phyloP scores from a whole-genome alignment of 495 filamentous ascomycete species.

The Penicillium diatomitis region DNA sequence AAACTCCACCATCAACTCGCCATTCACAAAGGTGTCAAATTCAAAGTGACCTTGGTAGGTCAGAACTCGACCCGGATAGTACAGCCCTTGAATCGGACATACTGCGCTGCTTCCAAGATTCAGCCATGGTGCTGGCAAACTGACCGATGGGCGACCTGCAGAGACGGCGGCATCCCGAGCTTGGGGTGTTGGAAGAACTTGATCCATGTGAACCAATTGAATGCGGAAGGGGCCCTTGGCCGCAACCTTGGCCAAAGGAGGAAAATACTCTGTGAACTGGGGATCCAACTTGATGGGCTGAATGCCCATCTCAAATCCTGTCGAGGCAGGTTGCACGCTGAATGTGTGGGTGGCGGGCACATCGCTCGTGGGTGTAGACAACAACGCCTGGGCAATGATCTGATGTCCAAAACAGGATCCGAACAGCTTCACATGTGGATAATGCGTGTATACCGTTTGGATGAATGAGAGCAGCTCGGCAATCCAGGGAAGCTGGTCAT shows the following conservation, averaged over 20 bases:
- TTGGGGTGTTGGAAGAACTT: constrained; percentile 17
- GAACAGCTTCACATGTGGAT: constrained; percentile 37
- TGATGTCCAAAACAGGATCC: constrained; percentile 45
- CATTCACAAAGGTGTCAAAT: constrained; percentile 32
- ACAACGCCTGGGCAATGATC: constrained; percentile 32
- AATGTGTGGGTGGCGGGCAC: constrained; percentile 4
- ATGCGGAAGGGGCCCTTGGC: constrained; percentile 14
- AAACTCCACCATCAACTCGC: constrained; percentile 26
- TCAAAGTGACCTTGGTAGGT: constrained; percentile 38
- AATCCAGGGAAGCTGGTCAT: constrained; percentile 32
- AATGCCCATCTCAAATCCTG: constrained; percentile 33
- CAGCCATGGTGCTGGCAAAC: constrained; percentile 20
- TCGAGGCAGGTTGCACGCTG: constrained; percentile 14
- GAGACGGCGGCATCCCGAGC: constrained; percentile 2
- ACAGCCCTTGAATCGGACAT: constrained; percentile 35
- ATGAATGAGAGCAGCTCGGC: constrained; percentile 19
- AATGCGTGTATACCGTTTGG: constrained; percentile 23
- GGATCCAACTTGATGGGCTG: constrained; percentile 21
- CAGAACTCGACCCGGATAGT: constrained; percentile 25
- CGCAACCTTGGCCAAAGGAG: constrained; percentile 8
- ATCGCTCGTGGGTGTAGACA: constrained; percentile 7
- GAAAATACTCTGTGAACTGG: constrained; percentile 22
- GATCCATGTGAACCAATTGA: constrained; percentile 28
- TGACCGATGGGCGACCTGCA: background rate
- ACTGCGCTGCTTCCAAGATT: constrained; percentile 23